Percentiles rank a stretch among this genome's conserved stretches.
These are phyloP conservation scores for Kwoniella dendrophila DNA, from an alignment of 768 basidiomycete genomes.

Conservation along the genomic window DNA sequence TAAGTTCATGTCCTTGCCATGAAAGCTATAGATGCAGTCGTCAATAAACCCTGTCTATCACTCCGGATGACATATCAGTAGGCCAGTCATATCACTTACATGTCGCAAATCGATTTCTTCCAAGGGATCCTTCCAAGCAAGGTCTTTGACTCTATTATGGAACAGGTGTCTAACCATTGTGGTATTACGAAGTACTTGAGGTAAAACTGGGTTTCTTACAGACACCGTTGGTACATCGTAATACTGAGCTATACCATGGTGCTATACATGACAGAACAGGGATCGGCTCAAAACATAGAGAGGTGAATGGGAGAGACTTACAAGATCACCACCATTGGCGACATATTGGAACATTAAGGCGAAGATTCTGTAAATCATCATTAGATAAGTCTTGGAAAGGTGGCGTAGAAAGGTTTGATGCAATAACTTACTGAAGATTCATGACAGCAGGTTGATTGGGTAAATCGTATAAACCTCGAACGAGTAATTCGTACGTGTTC, in stretches of 20 bases:
- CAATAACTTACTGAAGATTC: conserved; percentile 44
- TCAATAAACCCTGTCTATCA: not conserved
- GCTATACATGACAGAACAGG: conserved; percentile 29
- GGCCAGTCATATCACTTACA: conserved; percentile 35
- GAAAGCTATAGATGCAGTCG: conserved; percentile 19
- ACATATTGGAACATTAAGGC: conserved; percentile 28
- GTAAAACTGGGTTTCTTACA: conserved; percentile 48
- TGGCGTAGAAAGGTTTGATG: not conserved
- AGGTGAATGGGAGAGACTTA: conserved; percentile 17
- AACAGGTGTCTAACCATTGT: conserved; percentile 32
- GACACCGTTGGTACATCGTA: conserved; percentile 53
- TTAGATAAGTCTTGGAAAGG: not conserved
- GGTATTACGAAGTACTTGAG: conserved; percentile 35
- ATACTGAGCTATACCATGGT: conserved; percentile 48
- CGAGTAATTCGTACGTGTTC: conserved; percentile 46
- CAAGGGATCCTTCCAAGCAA: conserved; percentile 20
- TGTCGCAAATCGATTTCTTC: conserved; percentile 47
- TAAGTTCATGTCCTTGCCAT: conserved; percentile 31
- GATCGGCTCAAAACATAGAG: not conserved
- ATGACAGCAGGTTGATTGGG: conserved; percentile 48
- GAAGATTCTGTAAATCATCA: conserved; percentile 23
- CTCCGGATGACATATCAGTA: not conserved
- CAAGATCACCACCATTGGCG: conserved; percentile 29
- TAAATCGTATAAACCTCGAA: conserved; percentile 43
- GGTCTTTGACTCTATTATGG: conserved; percentile 13